Base-by-base conservation (phyloP, 352 stramenopile genomes). In the Globisporangium spiculum region DNA sequence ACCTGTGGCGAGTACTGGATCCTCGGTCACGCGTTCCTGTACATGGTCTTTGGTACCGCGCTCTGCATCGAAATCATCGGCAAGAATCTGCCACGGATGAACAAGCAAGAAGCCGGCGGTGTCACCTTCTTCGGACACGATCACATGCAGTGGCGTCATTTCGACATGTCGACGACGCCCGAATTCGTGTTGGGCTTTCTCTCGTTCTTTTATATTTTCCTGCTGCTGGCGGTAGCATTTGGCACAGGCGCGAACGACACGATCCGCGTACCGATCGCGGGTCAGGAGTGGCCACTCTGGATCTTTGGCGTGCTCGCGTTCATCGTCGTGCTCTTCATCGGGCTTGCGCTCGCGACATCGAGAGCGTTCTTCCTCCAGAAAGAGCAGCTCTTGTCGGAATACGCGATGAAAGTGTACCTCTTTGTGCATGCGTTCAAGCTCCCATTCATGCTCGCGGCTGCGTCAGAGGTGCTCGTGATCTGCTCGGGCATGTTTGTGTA, bases 51-150 rank as follows among this genome's bases (percentile, higher is more conserved):
- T 14, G 87, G 89, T 5, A 90, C 75, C 0, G 87, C 89, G 7
- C 75, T 96, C 1, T 93, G 83, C 69, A 78, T 81, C 41, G 87
- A 96, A 70, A 93, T 94, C 62, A 91, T 94, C 38, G 86, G 86
- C 26, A 81, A 88, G 50, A 90, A 94, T 54, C 68, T 96, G 20
- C 87, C 87, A 4, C 76, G 81, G 0, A 94, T 95, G 87, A 92
- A 84, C 74, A 84, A 88, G 57, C 85, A 91, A 50, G 89, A 94
- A 57, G 88, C 88, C 3, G 88, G 89, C 0, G 88, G 82, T 3
- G 84, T 96, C 44, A 91, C 87, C 1, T 95, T 95, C 60, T 94
- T 96, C 38, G 89, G 87, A 10, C 84, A 92, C 57, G 87, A 96
- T 26, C 77, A 86, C 44, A 74, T 79, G 46, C 75, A 79, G 54